These are phyloP conservation scores for Dalbergia cochinchinensis DNA, from an alignment of 306 rosid genomes.

Conservation along the genomic window DNA sequence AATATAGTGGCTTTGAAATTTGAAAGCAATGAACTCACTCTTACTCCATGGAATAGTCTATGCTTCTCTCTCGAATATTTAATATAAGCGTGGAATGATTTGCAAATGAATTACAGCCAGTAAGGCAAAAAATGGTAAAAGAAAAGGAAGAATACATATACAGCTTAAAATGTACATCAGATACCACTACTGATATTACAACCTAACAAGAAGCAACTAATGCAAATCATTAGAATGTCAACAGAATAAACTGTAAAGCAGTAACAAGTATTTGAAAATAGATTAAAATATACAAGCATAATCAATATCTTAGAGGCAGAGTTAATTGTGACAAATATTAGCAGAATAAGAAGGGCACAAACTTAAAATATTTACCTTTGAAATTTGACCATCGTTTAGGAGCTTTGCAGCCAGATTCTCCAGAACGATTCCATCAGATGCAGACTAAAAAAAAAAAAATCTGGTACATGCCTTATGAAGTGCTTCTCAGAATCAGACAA, in stretches of 20 bases:
- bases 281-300: background rate
- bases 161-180: background rate
- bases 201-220: background rate
- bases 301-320: background rate
- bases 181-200: background rate
- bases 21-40: no score
- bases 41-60: slow-evolving; percentile 67
- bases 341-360: background rate
- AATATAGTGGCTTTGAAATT: background rate
- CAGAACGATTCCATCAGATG: slow-evolving; percentile 93
- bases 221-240: slow-evolving; percentile 27
- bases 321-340: background rate
- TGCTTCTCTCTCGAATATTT: slow-evolving; percentile 78
- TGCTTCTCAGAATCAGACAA: slow-evolving; percentile 81
- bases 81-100: slow-evolving; percentile 53
- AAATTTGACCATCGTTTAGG: slow-evolving; percentile 82
- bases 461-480: slow-evolving; percentile 78
- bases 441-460: slow-evolving; percentile 69
- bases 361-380: slow-evolving; percentile 64
- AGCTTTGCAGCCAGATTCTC: slow-evolving; percentile 91
- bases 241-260: background rate
- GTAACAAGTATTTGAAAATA: no score
- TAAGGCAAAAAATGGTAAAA: background rate
- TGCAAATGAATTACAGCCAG: background rate
- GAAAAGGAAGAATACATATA: slow-evolving; percentile 8